Conservation (phyloP, 192 early-diverging fungal species). For the Haplosporangium gracile region DNA sequence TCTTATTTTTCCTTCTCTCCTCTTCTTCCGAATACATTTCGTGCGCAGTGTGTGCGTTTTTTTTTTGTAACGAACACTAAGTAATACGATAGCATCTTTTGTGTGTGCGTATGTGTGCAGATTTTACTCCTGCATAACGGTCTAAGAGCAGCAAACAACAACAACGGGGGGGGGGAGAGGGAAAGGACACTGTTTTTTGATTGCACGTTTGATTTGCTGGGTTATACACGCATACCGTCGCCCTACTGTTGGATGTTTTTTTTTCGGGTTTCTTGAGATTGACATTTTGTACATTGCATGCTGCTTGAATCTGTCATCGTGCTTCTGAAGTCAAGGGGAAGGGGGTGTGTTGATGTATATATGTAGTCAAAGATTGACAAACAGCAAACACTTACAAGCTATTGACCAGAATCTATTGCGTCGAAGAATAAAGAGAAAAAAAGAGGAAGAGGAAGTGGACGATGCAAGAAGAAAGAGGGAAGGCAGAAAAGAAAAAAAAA, state of each 20-base stretch:
- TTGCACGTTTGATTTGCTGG: background rate
- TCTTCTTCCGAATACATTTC: background rate
- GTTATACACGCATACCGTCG: background rate
- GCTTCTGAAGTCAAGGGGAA: background rate
- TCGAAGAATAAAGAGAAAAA: background rate
- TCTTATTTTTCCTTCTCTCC: background rate
- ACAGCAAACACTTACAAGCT: background rate
- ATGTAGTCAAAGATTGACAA: background rate
- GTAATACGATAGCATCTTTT: background rate
- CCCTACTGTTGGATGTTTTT: background rate
- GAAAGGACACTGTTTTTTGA: background rate
- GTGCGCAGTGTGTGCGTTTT: background rate
- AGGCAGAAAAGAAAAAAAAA: background rate
- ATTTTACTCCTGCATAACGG: background rate
- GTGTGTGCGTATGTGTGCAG: background rate
- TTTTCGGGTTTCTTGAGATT: background rate
- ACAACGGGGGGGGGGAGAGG: background rate
- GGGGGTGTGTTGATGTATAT: background rate
- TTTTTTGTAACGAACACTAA: background rate
- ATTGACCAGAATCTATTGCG: background rate
- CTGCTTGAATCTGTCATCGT: constrained; percentile 1
- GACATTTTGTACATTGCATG: background rate
- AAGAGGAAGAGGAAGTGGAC: background rate
- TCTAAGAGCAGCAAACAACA: background rate
- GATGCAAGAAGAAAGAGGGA: background rate